Percentiles rank a stretch among this genome's conserved stretches.
phyloP scores from a whole-genome alignment of 768 basidiomycete genomes.

The Trichaptum fuscoviolaceum region DNA sequence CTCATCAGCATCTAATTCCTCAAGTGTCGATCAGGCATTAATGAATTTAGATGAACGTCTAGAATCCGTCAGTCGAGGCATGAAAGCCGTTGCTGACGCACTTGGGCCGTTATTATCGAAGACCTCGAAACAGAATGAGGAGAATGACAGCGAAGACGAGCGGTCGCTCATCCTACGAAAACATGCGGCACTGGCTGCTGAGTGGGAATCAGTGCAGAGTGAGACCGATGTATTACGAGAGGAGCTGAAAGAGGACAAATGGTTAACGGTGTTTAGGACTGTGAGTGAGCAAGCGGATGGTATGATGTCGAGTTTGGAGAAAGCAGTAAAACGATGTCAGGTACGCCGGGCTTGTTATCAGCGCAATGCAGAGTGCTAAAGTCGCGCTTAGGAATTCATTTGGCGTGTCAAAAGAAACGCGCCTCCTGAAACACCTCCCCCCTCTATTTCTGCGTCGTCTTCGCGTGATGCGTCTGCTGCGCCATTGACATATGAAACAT shows the following conservation, averaged over 20 bases:
- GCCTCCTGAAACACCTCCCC: background rate
- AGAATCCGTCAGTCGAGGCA: conserved; percentile 64
- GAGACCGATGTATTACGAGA: conserved; percentile 80
- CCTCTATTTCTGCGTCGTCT: conserved; percentile 28
- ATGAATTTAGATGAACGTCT: conserved; percentile 76
- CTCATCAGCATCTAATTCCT: conserved; percentile 41
- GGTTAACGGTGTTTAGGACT: conserved; percentile 91
- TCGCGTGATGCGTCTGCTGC: conserved; percentile 41
- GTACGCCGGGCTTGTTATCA: conserved; percentile 36
- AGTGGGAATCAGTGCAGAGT: conserved; percentile 79
- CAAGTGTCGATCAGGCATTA: conserved; percentile 70
- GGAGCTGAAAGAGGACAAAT: conserved; percentile 96
- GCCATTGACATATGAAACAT: conserved; percentile 54
- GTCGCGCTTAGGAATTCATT: conserved; percentile 66
- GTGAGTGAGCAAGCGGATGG: conserved; percentile 93
- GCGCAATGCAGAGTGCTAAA: conserved; percentile 7
- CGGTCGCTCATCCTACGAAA: conserved; percentile 60
- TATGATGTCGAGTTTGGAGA: conserved; percentile 96
- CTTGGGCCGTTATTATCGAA: conserved; percentile 51
- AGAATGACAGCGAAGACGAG: conserved; percentile 25
- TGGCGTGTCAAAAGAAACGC: conserved; percentile 57
- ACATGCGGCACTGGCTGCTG: conserved; percentile 61
- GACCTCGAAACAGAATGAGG: conserved; percentile 32
- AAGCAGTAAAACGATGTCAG: conserved; percentile 86
- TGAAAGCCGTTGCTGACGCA: conserved; percentile 62